Evolutionary conservation across 192 early-diverging fungal genomes (phyloP).

Genomic region (Gryganskiella cystojenkinii): DNA sequence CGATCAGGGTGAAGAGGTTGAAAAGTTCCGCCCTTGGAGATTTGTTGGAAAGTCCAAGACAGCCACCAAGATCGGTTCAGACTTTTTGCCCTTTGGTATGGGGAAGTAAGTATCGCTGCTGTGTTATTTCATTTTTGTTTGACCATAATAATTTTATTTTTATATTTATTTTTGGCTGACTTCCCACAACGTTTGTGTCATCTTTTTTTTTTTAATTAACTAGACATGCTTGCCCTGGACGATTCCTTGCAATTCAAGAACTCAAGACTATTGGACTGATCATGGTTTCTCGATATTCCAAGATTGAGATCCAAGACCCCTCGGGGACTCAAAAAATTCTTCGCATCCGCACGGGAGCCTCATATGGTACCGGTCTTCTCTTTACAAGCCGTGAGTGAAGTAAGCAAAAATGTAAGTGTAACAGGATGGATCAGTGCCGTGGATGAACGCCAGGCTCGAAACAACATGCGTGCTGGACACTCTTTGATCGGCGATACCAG

Average conservation of each 20-base stretch:
- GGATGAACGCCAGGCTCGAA: no score
- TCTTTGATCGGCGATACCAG: no score
- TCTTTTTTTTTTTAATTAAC: not conserved
- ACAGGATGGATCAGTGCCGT: no score
- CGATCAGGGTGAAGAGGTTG: constrained; percentile 36
- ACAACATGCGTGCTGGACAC: no score
- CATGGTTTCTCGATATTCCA: constrained; percentile 26
- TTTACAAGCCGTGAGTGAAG: no score
- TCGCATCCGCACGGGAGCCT: constrained; percentile 12
- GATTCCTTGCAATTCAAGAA: constrained; percentile 44
- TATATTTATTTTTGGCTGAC: no score
- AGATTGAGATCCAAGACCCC: constrained; percentile 35
- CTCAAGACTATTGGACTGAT: constrained; percentile 25
- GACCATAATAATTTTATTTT: no score
- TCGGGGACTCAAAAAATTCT: constrained; percentile 18
- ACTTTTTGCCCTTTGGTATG: constrained; percentile 53
- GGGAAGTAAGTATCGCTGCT: constrained; percentile 51
- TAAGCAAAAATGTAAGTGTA: no score
- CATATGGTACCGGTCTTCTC: no score
- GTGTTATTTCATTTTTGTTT: no score
- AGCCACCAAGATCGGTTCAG: constrained; percentile 38
- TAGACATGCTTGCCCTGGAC: constrained; percentile 51
- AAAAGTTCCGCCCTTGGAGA: constrained; percentile 54
- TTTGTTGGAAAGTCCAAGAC: constrained; percentile 48
- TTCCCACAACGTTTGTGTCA: no score